A percentile compares a stretch with the other conserved stretches of the same genome.
phyloP scores from a whole-genome alignment of 2,329 filamentous ascomycete genomes.

The Boeremia exigua region DNA sequence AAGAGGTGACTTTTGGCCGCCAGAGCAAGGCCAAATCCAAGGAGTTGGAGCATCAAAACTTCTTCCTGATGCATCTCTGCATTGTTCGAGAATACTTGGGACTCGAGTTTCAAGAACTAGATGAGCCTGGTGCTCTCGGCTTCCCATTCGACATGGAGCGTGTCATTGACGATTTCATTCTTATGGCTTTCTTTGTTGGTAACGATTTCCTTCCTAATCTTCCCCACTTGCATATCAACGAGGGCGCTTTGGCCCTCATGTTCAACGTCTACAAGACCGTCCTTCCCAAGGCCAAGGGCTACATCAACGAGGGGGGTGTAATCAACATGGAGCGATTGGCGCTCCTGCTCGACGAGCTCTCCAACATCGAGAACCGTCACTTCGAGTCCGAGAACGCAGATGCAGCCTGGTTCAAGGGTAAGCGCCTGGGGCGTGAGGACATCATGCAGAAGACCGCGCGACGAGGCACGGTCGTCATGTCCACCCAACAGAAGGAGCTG shows the following conservation, averaged over 20 bases:
- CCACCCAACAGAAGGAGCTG: conserved; percentile 78
- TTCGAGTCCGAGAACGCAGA: conserved; percentile 91
- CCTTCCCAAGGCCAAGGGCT: conserved; percentile 84
- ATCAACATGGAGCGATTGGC: conserved; percentile 86
- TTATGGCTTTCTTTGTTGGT: conserved; percentile 99
- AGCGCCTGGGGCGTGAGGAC: conserved; percentile 74
- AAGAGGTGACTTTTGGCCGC: conserved; percentile 96
- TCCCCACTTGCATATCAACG: conserved; percentile 96
- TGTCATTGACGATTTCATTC: conserved; percentile 98
- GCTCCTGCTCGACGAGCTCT: conserved; percentile 80
- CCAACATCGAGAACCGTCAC: conserved; percentile 87
- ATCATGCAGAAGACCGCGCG: conserved; percentile 67
- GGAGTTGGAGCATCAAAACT: conserved; percentile 98
- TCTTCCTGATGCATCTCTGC: conserved; percentile 95
- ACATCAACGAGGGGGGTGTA: conserved; percentile 93
- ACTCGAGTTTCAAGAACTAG: conserved; percentile 92
- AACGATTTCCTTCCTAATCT: conserved; percentile 99
- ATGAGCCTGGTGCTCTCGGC: conserved; percentile 71
- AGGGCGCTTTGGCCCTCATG: conserved; percentile 95
- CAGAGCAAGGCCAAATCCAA: conserved; percentile 88
- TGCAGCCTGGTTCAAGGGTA: conserved; percentile 89
- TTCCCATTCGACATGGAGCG: conserved; percentile 93
- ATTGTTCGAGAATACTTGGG: conserved; percentile 97
- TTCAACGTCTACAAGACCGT: conserved; percentile 95
- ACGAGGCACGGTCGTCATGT: conserved; percentile 73